Conservation (phyloP, 2,329 filamentous ascomycete genomes). For the Venturia nashicola region DNA sequence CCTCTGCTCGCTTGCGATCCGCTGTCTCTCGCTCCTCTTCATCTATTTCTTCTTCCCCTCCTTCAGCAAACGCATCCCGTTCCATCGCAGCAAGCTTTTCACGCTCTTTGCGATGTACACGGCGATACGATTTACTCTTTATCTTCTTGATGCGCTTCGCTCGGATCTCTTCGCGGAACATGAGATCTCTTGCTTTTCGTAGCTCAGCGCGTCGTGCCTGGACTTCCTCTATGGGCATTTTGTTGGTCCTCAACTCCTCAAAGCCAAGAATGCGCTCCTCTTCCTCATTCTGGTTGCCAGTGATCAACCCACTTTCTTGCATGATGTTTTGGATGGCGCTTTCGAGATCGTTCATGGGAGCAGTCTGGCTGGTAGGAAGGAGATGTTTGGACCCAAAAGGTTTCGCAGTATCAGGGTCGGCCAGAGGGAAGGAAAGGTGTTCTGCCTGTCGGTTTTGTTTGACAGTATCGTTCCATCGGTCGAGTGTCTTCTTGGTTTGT, state of each 20-base stretch:
- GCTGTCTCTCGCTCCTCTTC: slow-evolving; percentile 53
- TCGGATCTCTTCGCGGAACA: slow-evolving; percentile 79
- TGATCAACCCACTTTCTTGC: slow-evolving; percentile 67
- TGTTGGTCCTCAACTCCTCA: slow-evolving; percentile 58
- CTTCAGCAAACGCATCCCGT: slow-evolving; percentile 45
- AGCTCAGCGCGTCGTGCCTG: slow-evolving; percentile 61
- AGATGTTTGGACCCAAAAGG: slow-evolving; percentile 51
- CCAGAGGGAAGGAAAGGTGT: slow-evolving; percentile 76
- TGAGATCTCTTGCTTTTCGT: slow-evolving; percentile 67
- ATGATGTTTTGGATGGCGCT: slow-evolving; percentile 78
- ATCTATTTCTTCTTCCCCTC: slow-evolving; percentile 34
- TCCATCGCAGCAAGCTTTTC: slow-evolving; percentile 47
- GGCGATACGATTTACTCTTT: slow-evolving; percentile 90
- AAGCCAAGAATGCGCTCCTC: slow-evolving; percentile 56
- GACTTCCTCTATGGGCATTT: slow-evolving; percentile 60
- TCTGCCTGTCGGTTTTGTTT: slow-evolving; percentile 88
- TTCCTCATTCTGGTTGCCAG: slow-evolving; percentile 44
- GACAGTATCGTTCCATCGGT: slow-evolving; percentile 88
- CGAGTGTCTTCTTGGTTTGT: slow-evolving; percentile 82
- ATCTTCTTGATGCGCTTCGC: slow-evolving; percentile 96
- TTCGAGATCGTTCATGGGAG: slow-evolving; percentile 70
- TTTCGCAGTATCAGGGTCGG: slow-evolving; percentile 54
- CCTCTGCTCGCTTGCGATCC: slow-evolving; percentile 67
- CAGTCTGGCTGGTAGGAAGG: slow-evolving; percentile 42
- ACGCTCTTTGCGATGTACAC: slow-evolving; percentile 74